A percentile compares a stretch with the other conserved stretches of the same genome.
phyloP scores from a whole-genome alignment of 2,329 filamentous ascomycete genomes.

The Triangularia verruculosa region DNA sequence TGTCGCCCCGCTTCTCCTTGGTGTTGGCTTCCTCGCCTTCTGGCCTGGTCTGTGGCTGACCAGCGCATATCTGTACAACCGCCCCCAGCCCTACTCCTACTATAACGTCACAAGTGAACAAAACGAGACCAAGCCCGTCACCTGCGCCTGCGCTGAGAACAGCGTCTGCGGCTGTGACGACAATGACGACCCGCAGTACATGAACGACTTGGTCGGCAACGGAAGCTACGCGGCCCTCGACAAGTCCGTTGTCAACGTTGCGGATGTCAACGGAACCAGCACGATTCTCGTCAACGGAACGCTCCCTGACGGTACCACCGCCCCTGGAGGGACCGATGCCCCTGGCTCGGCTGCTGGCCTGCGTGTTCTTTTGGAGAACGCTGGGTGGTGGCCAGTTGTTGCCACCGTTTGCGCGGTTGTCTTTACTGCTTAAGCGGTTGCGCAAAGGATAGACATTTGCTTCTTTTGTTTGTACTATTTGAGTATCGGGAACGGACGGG shows the following conservation, averaged over 20 bases:
- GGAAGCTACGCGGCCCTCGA: conserved; percentile 60
- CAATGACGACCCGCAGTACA: conserved; percentile 56
- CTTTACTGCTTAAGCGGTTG: conserved; percentile 38
- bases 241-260: conserved; percentile 59
- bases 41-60: conserved; percentile 66
- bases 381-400: conserved; percentile 51
- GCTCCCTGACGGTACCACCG: conserved; percentile 64
- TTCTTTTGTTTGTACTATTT: not conserved
- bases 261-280: conserved; percentile 58
- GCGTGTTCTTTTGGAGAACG: conserved; percentile 35
- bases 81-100: conserved; percentile 48
- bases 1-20: conserved; percentile 50
- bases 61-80: conserved; percentile 60
- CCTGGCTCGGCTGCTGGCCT: conserved; percentile 37
- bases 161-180: conserved; percentile 67
- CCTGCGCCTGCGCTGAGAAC: conserved; percentile 58
- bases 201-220: conserved; percentile 63
- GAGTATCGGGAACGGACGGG: not conserved
- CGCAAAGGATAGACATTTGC: not conserved
- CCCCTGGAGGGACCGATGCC: conserved; percentile 43
- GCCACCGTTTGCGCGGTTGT: conserved; percentile 45
- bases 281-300: conserved; percentile 75
- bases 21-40: conserved; percentile 47
- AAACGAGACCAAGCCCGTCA: conserved; percentile 59
- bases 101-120: conserved; percentile 49